Conservation (phyloP, 306 rosid species). For the Canavalia ensiformis region DNA sequence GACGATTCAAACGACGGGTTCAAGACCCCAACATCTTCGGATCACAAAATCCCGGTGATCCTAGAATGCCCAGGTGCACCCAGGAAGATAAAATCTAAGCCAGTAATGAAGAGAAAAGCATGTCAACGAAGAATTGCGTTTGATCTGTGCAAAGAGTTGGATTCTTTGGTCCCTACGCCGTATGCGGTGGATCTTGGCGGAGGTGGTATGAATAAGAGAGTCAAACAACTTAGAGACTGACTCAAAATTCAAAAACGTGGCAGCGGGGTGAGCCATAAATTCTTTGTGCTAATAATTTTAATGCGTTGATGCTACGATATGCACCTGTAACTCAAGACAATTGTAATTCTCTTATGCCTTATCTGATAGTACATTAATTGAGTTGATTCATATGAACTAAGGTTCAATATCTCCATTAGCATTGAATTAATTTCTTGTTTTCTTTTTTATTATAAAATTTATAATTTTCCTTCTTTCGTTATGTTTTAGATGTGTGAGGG, state of each 20-base stretch:
- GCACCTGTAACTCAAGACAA: not conserved
- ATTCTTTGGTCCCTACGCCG: constrained; percentile 58
- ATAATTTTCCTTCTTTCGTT: not conserved
- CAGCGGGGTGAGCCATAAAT: not conserved
- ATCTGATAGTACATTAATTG: not conserved
- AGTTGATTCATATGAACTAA: not conserved
- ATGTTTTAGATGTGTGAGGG: not conserved
- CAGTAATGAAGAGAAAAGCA: constrained; percentile 6
- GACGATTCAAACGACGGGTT: constrained; percentile 50
- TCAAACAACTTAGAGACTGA: constrained; percentile 36
- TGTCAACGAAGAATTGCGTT: constrained; percentile 34
- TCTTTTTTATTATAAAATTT: too few species aligned
- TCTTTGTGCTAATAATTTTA: not conserved
- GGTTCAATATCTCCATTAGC: not conserved
- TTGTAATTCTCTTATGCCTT: not conserved
- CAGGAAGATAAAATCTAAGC: constrained; percentile 56
- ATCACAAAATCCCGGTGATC: constrained; percentile 54
- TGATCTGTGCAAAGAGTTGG: constrained; percentile 57
- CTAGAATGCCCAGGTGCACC: constrained; percentile 76
- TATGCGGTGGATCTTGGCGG: constrained; percentile 54
- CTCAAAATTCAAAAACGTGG: not conserved
- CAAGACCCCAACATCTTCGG: constrained; percentile 75
- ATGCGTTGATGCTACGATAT: not conserved
- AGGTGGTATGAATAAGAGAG: constrained; percentile 55
- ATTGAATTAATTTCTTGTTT: not conserved